phyloP scores from a whole-genome alignment of 371 early-diverging fungal genomes.

The Syncephalis plumigaleata region DNA sequence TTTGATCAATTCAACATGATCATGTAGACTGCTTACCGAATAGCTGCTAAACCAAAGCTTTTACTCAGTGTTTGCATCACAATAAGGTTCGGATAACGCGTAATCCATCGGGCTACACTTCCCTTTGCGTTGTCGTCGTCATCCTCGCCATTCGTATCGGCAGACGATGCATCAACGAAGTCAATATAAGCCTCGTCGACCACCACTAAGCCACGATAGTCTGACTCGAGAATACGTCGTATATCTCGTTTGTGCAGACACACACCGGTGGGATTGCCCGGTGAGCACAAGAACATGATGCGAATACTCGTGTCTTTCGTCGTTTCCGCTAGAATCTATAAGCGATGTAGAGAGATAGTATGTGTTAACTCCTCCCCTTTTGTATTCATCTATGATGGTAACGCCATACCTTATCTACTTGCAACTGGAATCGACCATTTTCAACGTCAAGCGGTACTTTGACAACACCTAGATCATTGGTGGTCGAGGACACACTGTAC shows the following conservation, averaged over 20 bases:
- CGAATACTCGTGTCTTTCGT: constrained; percentile 59
- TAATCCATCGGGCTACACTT: constrained; percentile 58
- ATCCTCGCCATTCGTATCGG: constrained; percentile 97
- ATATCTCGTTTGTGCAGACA: constrained; percentile 51
- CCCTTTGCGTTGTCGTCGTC: constrained; percentile 32
- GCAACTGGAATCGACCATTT: constrained; percentile 57
- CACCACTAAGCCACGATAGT: constrained; percentile 67
- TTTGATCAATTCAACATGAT: background rate
- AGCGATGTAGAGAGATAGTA: too few relatives aligned
- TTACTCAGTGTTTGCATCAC: constrained; percentile 95
- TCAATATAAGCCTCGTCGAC: constrained; percentile 98
- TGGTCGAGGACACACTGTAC: constrained; percentile 85
- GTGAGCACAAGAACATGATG: constrained; percentile 85
- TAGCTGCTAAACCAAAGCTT: constrained; percentile 92
- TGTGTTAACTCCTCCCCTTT: too few relatives aligned
- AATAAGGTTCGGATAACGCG: constrained; percentile 75
- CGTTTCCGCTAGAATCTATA: constrained; percentile 36
- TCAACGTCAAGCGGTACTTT: constrained; percentile 62
- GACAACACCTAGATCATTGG: constrained; percentile 83
- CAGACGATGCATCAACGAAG: constrained; percentile 50
- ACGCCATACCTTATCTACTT: constrained; percentile 58
- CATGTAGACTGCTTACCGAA: constrained; percentile 26
- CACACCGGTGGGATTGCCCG: constrained; percentile 96
- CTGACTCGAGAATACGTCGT: constrained; percentile 40
- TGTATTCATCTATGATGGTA: too few relatives aligned